A percentile compares a stretch with the other conserved stretches of the same genome.
These are phyloP conservation scores for Pseudohyphozyma bogoriensis DNA, from an alignment of 768 basidiomycete genomes.

Conservation along the genomic window DNA sequence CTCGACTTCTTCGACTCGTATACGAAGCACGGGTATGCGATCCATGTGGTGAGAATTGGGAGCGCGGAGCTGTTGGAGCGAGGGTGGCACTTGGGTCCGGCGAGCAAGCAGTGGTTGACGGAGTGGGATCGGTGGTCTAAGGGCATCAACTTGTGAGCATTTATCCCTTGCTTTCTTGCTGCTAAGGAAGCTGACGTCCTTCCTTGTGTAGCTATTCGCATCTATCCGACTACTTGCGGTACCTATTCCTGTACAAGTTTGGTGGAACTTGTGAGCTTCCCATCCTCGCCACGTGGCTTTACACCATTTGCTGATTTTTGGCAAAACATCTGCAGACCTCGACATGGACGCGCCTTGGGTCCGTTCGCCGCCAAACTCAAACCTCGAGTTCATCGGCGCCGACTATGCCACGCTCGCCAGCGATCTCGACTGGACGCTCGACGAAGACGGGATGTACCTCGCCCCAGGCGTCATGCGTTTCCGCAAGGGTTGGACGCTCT, in stretches of 20 bases:
- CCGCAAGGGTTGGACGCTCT: constrained; percentile 19
- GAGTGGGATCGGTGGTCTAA: constrained; percentile 23
- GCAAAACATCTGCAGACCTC: constrained; percentile 2
- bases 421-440: constrained; percentile 25
- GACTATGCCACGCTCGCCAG: constrained; percentile 13
- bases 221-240: constrained; percentile 23
- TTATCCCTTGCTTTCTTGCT: too few relatives aligned
- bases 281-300: neutral
- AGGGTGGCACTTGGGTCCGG: constrained; percentile 18
- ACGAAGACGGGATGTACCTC: constrained; percentile 28
- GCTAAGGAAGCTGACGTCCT: neutral
- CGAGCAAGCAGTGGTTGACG: constrained; percentile 19
- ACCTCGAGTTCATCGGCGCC: constrained; percentile 24
- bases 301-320: neutral
- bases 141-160: constrained; percentile 24
- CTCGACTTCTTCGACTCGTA: constrained; percentile 18
- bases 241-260: constrained; percentile 22
- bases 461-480: constrained; percentile 21
- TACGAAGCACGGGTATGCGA: constrained; percentile 9
- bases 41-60: constrained; percentile 23
- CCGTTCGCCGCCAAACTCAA: constrained; percentile 19
- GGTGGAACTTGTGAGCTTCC: constrained; percentile 22
- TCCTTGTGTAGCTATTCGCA: constrained; percentile 15
- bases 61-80: constrained; percentile 12
- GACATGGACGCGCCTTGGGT: constrained; percentile 25